Base-by-base conservation (phyloP, 2,329 filamentous ascomycete species). In the Claviceps spartinae region DNA sequence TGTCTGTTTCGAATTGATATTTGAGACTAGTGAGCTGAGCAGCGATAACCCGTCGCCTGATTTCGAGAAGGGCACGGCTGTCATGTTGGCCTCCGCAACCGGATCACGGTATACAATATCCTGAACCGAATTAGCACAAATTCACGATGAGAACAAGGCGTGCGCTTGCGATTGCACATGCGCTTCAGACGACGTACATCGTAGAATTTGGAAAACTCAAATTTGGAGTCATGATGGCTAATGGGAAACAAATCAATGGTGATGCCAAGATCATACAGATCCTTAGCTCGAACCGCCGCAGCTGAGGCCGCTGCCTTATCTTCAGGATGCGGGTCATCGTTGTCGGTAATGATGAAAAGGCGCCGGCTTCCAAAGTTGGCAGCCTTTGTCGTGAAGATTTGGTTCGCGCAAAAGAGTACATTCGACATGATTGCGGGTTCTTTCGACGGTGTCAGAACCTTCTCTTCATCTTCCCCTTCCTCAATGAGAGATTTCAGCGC, bases 281-380 rank as follows among this genome's bases (percentile, higher is more conserved):
- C 93, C 64, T 95, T 95, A 30, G 93, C 93, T 50, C 90, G 81
- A 5, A 93, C 88, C 6, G 87, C 83, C 4, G 93, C 88, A 38
- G 85, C 81, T 14, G 85, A 85, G 50, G 84, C 82, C 34, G 84
- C 74, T 7, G 77, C 73, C 67, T 90, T 93, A 63, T 87, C 83
- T 18, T 78, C 74, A 0, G 73, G 71, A 63, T 94, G 87, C 4
- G 93, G 93, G 57, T 89, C 78, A 64, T 97, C 93, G 57, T 95
- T 88, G 65, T 97, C 89, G 0, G 93, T 97, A 52, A 98, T 88
- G 56, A 98, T 81, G 68, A 98, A 98, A n/a, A 98, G 71, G 37
- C 93, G 81, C 55, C 91, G 77, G 5, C 91, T 97, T 4, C 88
- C 85, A 65, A 97, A 97, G 62, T 96, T 97, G 18, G 93, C 83